Base-by-base conservation (phyloP, 1,284 basidiomycete species). In the Macrocystidia cucumis region DNA sequence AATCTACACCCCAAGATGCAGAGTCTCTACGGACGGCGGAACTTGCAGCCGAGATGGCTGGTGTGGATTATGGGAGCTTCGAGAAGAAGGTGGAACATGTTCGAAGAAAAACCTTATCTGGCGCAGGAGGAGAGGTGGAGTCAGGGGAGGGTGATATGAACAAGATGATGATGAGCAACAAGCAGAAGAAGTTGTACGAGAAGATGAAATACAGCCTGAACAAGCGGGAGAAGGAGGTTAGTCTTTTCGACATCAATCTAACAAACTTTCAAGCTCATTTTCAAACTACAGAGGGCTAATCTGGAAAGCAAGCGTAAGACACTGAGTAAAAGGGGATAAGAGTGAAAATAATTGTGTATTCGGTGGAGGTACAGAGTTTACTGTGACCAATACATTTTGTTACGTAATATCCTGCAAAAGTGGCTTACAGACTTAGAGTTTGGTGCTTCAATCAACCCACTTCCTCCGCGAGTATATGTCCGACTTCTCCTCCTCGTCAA, bases 161-260 rank as follows among this genome's bases (percentile, higher is more conserved):
- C 60, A 96, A 95, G 72, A 96, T 96, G 79, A 78, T 98, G 78
- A 84, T 98, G 80, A 95, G 89, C 65, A 96, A 93, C 66, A 93
- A 89, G 66, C 88, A 97, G 63, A 77, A 83, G 51, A 97, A 96
- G 65, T 61, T 98, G 50, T 98, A 96, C 64, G 91, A 95, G 60
- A 88, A 89, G 66, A 87, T 98, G 78, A 90, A 91, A 63, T 81
- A 90, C 59, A 81, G 83, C 43, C 76, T 93, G 56, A 74, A 75
- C 55, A 90, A 88, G 62, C 80, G 81, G 43, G 68, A 72, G 17
- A 69, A 74, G 22, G 91, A 96, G 81, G 91, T 92, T 55, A 51
- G 80, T 63, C 19, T 37, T 29, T 11, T 49, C 49, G 44, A 44
- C 47, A n/a, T 42, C 53, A 37, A 50, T 54, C 32, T n/a, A n/a